Conservation (phyloP, 345 rosid genomes). For the Bruguiera parviflora region DNA sequence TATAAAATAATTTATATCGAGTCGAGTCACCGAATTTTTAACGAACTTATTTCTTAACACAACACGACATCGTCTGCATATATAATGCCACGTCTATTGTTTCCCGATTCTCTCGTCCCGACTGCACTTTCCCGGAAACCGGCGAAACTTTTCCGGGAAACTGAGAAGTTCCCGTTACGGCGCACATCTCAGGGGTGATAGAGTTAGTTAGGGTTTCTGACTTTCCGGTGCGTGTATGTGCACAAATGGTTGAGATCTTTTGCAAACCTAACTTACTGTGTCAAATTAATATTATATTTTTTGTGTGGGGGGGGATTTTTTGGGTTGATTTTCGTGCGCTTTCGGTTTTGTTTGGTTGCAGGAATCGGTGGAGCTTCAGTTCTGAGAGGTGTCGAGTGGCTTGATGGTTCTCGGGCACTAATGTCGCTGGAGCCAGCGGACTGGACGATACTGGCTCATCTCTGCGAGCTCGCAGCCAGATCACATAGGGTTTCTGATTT, state of each 20-base stretch:
- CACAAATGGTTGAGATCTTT: no score
- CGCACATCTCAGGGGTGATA: neutral
- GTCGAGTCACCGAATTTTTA: no score
- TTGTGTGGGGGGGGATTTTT: neutral
- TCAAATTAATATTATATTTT: neutral
- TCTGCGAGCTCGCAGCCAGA: slow-evolving; percentile 54
- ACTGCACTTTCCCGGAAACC: no score
- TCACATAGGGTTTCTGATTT: slow-evolving; percentile 20
- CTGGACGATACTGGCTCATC: slow-evolving; percentile 48
- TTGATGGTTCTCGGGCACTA: slow-evolving; percentile 40
- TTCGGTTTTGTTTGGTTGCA: neutral
- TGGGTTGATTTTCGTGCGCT: neutral
- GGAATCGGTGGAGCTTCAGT: slow-evolving; percentile 6
- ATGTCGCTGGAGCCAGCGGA: slow-evolving; percentile 56
- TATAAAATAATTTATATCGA: no score
- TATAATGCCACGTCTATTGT: no score
- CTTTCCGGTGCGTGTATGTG: neutral
- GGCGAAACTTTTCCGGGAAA: neutral
- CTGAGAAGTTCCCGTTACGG: neutral
- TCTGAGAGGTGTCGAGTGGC: slow-evolving; percentile 26
- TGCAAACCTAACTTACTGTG: neutral
- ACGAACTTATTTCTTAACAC: no score
- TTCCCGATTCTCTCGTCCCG: no score
- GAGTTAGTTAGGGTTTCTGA: neutral
- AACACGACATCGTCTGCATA: no score